Conservation (phyloP, 176 grass and related monocot genomes). For the Zea mays region Zm-B73-REFERENCE-NAM-5.0 NC_050097.1:15230501-15231000, state of each 20-base stretch:
- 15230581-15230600: neutral
- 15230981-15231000: neutral
- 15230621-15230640: neutral
- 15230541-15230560: too few species aligned
- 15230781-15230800: slow-evolving; percentile 48
- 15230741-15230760: neutral
- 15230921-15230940: neutral
- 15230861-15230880: slow-evolving; percentile 47
- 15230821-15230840: slow-evolving; percentile 23
- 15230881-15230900: slow-evolving; percentile 28
- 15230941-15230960: neutral
- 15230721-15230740: neutral
- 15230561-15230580: too few species aligned
- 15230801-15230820: neutral
- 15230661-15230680: slow-evolving; percentile 47
- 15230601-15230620: slow-evolving; percentile 2
- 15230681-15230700: slow-evolving; percentile 51
- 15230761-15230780: slow-evolving; percentile 27
- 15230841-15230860: slow-evolving; percentile 44
- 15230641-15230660: neutral
- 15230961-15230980: neutral
- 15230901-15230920: slow-evolving; percentile 25
- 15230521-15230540: too few species aligned
- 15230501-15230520: too few species aligned
- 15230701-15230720: slow-evolving; percentile 13